Percentiles rank a stretch among this genome's conserved stretches.
These are phyloP conservation scores for Metarhizium humberi DNA, from an alignment of 2,329 filamentous ascomycete species.

Conservation along the genomic window DNA sequence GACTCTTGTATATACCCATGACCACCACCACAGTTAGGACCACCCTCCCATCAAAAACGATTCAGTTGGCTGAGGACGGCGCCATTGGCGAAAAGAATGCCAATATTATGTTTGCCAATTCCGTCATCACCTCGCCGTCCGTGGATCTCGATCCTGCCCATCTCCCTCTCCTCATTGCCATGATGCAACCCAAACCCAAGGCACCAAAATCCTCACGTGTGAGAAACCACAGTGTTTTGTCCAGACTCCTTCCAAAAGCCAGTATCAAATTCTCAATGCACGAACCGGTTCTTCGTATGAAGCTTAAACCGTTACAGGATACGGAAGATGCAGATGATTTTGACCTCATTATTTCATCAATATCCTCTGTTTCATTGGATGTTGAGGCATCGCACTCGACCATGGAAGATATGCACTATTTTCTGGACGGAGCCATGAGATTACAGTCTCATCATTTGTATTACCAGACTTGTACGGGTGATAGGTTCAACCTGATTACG, in stretches of 20 bases:
- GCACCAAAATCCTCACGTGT: slow-evolving; percentile 26
- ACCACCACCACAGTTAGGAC: slow-evolving; percentile 91
- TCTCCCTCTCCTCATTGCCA: slow-evolving; percentile 71
- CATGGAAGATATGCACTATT: slow-evolving; percentile 78
- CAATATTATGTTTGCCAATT: slow-evolving; percentile 93
- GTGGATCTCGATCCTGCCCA: slow-evolving; percentile 89
- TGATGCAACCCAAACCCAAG: slow-evolving; percentile 52
- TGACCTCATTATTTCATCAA: slow-evolving; percentile 88
- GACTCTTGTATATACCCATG: slow-evolving; percentile 92
- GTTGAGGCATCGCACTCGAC: slow-evolving; percentile 92
- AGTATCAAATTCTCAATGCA: slow-evolving; percentile 95
- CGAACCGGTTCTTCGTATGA: slow-evolving; percentile 86
- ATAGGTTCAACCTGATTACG: slow-evolving; percentile 76
- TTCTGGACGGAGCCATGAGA: slow-evolving; percentile 70
- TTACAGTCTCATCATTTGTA: slow-evolving; percentile 84
- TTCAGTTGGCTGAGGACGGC: slow-evolving; percentile 66
- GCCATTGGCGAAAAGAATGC: slow-evolving; percentile 77
- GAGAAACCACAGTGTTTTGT: slow-evolving; percentile 63
- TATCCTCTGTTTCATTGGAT: slow-evolving; percentile 88
- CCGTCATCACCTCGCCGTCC: slow-evolving; percentile 92
- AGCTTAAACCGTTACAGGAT: slow-evolving; percentile 68
- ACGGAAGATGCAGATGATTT: slow-evolving; percentile 67
- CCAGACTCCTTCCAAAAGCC: slow-evolving; percentile 84
- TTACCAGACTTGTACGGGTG: slow-evolving; percentile 79
- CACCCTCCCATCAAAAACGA: slow-evolving; percentile 86